Conservation (phyloP, 805 yeast species). For the Candida maltosa region DNA sequence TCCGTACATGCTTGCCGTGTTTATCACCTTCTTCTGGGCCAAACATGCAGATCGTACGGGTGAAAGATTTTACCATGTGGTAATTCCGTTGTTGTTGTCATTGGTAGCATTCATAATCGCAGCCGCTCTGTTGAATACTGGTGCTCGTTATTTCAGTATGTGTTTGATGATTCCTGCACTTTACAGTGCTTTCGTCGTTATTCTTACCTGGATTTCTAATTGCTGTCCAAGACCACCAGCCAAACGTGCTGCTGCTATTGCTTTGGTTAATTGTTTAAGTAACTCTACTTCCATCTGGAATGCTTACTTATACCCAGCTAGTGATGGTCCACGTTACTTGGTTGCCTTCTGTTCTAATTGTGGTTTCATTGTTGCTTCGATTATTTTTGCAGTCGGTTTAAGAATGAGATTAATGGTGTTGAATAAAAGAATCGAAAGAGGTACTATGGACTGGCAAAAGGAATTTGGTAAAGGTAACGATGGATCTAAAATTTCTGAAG, state of each 20-base stretch:
- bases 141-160: conserved; percentile 60
- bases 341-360: conserved; percentile 48
- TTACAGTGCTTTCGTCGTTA: conserved; percentile 51
- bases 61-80: conserved; percentile 51
- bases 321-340: conserved; percentile 44
- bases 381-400: conserved; percentile 34
- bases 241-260: conserved; percentile 56
- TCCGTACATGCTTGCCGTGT: conserved; percentile 51
- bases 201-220: conserved; percentile 55
- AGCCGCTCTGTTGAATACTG: conserved; percentile 49
- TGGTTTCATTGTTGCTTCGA: conserved; percentile 42
- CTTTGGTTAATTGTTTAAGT: conserved; percentile 53
- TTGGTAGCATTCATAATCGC: conserved; percentile 46
- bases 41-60: conserved; percentile 55
- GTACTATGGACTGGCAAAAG: conserved; percentile 48
- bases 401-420: conserved; percentile 34
- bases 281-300: conserved; percentile 59
- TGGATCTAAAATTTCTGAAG: conserved; percentile 39
- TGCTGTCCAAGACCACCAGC: conserved; percentile 56
- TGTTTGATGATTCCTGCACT: conserved; percentile 56
- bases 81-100: conserved; percentile 39
- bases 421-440: conserved; percentile 41
- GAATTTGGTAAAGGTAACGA: conserved; percentile 47
- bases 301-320: conserved; percentile 46
- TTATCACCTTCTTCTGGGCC: conserved; percentile 50